Percentiles rank a stretch among this genome's conserved stretches.
Evolutionary conservation across 1,139 yeast species (phyloP).

Genomic region (Saccharomyces hybrid): DNA sequence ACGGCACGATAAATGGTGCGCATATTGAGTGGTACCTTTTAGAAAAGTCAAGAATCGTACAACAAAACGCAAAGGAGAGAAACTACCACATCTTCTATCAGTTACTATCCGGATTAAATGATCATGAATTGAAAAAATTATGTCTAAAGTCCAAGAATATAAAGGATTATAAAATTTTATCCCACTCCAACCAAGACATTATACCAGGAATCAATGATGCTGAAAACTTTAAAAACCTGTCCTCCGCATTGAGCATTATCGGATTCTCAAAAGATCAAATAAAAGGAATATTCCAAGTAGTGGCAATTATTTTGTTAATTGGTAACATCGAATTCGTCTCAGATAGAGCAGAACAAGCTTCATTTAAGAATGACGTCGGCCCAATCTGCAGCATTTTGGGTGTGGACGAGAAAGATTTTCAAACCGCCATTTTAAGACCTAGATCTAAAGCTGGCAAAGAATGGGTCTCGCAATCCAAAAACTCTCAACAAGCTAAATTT

Average conservation of each 20-base stretch:
- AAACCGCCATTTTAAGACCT: slow-evolving; percentile 60
- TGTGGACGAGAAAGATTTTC: slow-evolving; percentile 48
- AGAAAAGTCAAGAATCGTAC: slow-evolving; percentile 90
- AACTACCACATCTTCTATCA: slow-evolving; percentile 94
- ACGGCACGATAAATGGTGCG: slow-evolving; percentile 75
- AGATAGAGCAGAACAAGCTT: slow-evolving; percentile 74
- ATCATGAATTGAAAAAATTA: slow-evolving; percentile 34
- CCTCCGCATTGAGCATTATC: slow-evolving; percentile 64
- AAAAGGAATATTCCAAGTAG: slow-evolving; percentile 51
- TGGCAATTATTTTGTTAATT: slow-evolving; percentile 73
- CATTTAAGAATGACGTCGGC: slow-evolving; percentile 51
- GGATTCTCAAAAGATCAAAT: slow-evolving; percentile 57
- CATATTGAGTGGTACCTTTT: slow-evolving; percentile 89
- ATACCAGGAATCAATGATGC: slow-evolving; percentile 64
- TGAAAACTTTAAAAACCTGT: slow-evolving; percentile 52
- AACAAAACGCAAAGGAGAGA: slow-evolving; percentile 68
- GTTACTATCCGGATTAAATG: slow-evolving; percentile 59
- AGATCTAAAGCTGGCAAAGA: slow-evolving; percentile 90
- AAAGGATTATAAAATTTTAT: slow-evolving; percentile 47
- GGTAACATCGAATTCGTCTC: slow-evolving; percentile 78
- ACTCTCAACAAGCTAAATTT: slow-evolving; percentile 71
- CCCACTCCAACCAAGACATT: slow-evolving; percentile 46
- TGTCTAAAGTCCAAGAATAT: slow-evolving; percentile 30
- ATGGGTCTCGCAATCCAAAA: slow-evolving; percentile 69
- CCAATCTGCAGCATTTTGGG: slow-evolving; percentile 60